phyloP scores from a whole-genome alignment of 2,329 filamentous ascomycete species.

The Fusarium clavum region DNA sequence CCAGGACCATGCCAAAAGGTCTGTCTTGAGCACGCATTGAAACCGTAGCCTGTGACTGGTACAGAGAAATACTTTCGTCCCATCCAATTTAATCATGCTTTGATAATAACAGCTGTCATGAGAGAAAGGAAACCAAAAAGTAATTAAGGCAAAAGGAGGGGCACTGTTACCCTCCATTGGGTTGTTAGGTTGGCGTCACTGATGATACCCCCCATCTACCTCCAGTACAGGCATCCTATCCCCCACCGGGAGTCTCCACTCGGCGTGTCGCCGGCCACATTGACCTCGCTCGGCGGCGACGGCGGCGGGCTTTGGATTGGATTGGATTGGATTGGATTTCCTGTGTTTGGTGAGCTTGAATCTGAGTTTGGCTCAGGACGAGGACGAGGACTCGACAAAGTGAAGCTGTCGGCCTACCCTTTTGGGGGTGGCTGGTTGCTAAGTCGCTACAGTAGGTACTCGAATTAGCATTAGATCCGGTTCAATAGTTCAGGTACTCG shows the following conservation, averaged over 20 bases:
- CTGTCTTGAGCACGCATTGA: constrained; percentile 15
- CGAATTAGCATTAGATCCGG: neutral
- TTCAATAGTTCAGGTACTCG: neutral
- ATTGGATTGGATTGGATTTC: constrained; percentile 13
- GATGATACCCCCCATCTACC: constrained; percentile 16
- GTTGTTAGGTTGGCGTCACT: constrained; percentile 35
- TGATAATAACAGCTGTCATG: constrained; percentile 19
- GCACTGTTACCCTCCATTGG: constrained; percentile 16
- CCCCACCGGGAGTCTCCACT: constrained; percentile 44
- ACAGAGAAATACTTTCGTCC: neutral
- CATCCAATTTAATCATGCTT: constrained; percentile 8
- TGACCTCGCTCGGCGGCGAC: constrained; percentile 37
- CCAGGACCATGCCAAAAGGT: constrained; percentile 4
- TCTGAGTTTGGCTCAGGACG: constrained; percentile 30
- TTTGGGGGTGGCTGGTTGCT: constrained; percentile 22
- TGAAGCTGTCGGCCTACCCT: constrained; percentile 28
- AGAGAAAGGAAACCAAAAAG: constrained; percentile 18
- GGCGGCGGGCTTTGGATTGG: constrained; percentile 16
- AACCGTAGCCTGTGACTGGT: constrained; percentile 29
- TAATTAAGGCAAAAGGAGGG: constrained; percentile 23
- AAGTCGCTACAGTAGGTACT: neutral
- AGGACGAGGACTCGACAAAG: neutral
- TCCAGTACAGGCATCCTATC: neutral
- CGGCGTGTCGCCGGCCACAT: constrained; percentile 43
- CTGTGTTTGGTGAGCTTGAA: constrained; percentile 33